Conservation (phyloP, 371 early-diverging fungal species). For the Mucor ambiguus region DNA sequence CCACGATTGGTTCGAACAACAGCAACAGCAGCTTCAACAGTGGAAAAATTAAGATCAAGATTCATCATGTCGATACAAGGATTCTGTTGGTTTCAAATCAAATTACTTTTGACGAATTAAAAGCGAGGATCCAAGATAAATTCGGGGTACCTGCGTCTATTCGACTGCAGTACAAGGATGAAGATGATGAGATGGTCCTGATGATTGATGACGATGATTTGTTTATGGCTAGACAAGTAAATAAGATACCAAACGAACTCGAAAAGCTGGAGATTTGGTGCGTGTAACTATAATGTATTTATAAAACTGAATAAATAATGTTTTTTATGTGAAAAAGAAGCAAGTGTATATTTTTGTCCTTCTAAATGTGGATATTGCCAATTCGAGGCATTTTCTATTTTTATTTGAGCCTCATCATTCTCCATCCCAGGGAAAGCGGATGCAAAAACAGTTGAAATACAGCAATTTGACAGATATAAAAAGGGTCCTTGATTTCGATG, state of each 20-base stretch:
- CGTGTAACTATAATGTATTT: conserved; percentile 14
- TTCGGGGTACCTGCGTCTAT: conserved; percentile 51
- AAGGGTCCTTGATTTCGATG: not conserved
- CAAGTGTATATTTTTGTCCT: not conserved
- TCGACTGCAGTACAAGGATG: conserved; percentile 85
- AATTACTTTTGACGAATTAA: conserved; percentile 65
- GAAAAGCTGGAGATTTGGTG: conserved; percentile 74
- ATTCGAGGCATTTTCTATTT: not conserved
- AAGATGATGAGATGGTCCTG: conserved; percentile 82
- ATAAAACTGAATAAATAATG: not conserved
- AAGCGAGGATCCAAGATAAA: conserved; percentile 68
- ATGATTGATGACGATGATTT: conserved; percentile 94
- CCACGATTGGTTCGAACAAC: conserved; percentile 20
- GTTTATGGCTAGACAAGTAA: conserved; percentile 72
- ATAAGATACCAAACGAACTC: conserved; percentile 48
- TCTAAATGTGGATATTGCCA: not conserved
- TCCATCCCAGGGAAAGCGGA: not conserved
- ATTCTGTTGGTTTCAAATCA: conserved; percentile 67
- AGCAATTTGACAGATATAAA: not conserved
- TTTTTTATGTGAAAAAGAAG: not conserved
- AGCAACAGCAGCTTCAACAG: conserved; percentile 5
- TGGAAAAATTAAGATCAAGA: conserved; percentile 73
- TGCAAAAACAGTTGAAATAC: not conserved
- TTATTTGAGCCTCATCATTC: not conserved
- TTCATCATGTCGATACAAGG: conserved; percentile 76